A percentile compares a stretch with the other conserved stretches of the same genome.
phyloP scores from a whole-genome alignment of 768 basidiomycete genomes.

The Rhodotorula babjevae region DNA sequence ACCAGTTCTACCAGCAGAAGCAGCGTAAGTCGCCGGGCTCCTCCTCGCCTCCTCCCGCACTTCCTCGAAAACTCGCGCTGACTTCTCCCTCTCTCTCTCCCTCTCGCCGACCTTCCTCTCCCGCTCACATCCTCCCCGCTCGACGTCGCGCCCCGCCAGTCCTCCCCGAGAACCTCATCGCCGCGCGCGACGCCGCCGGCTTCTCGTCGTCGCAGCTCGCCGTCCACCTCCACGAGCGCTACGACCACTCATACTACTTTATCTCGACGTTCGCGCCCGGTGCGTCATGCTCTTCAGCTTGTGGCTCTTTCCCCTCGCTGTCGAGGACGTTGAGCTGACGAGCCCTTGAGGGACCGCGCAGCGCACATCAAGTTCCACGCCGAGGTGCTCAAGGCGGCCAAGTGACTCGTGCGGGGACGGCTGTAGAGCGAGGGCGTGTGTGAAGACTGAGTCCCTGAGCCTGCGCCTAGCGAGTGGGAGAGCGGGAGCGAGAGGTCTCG shows the following conservation, averaged over 20 bases:
- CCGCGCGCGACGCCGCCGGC: conserved; percentile 68
- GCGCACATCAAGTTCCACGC: conserved; percentile 92
- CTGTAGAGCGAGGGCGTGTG: background rate
- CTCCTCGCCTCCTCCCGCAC: too few species aligned
- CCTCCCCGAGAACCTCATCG: conserved; percentile 79
- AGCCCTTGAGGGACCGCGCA: conserved; percentile 41
- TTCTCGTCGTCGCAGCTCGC: conserved; percentile 69
- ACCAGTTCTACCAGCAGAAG: conserved; percentile 70
- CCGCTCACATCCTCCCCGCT: too few species aligned
- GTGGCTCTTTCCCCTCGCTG: too few species aligned
- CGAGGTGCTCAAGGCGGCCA: conserved; percentile 62
- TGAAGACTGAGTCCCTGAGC: too few species aligned
- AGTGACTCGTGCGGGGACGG: background rate
- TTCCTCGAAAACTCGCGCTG: too few species aligned
- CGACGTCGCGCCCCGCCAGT: conserved; percentile 47
- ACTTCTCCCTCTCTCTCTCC: background rate
- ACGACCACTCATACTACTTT: conserved; percentile 44
- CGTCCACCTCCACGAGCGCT: conserved; percentile 51
- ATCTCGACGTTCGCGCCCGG: conserved; percentile 38
- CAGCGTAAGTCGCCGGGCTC: conserved; percentile 61
- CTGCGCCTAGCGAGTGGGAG: too few species aligned
- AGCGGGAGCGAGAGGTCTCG: too few species aligned
- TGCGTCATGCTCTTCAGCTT: background rate
- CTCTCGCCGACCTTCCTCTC: background rate
- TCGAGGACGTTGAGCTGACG: too few species aligned